Base-by-base conservation (phyloP, 1,139 yeast genomes). In the Candida freyschussii region DNA sequence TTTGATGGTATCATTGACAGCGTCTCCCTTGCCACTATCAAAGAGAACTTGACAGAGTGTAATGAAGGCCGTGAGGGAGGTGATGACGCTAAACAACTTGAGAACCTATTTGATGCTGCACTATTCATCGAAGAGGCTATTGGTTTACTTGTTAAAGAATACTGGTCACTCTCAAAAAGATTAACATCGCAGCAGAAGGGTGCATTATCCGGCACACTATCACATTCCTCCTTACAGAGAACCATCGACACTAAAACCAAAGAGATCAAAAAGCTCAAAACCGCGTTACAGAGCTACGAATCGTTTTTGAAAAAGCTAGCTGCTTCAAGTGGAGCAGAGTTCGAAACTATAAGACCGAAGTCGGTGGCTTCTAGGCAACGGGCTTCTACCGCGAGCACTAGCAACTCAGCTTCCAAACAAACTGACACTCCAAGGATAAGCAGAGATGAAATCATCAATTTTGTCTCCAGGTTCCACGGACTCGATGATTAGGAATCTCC, bases 1-100 rank as follows among this genome's bases (percentile, higher is more conserved):
- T 36, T 45, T 17, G 44, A 40, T n/a, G 47, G 48, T 2, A 36
- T 45, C 6, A 42, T 45, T 20, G 50, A 45, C 24, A 34, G 28
- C 1, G 25, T 12, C 1, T 45, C 50, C 3, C 22, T 45, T 4
- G 7, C 25, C 2, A 28, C 33, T 4, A 34, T 43, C 6, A 35
- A 30, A 9, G 32, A 34, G 2, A 33, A 29, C 9, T 30, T 43
- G 13, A 22, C 22, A 13, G 12, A 13, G 3, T 15, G 15, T 15
- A 27, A 28, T 4, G n/a, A n/a, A n/a, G n/a, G n/a, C n/a, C 27
- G 26, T 11, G 28, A 21, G 13, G 30, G 26, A 5, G 27, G 18
- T 4, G 26, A 19, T 17, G 37, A 33, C 8, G 42, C 37, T 4
- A 29, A 25, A 5, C 27, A 31, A 9, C 17, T 39, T 7, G 34